Conservation (phyloP, 352 stramenopile genomes). For the Globisporangium acanthophoron region DNA sequence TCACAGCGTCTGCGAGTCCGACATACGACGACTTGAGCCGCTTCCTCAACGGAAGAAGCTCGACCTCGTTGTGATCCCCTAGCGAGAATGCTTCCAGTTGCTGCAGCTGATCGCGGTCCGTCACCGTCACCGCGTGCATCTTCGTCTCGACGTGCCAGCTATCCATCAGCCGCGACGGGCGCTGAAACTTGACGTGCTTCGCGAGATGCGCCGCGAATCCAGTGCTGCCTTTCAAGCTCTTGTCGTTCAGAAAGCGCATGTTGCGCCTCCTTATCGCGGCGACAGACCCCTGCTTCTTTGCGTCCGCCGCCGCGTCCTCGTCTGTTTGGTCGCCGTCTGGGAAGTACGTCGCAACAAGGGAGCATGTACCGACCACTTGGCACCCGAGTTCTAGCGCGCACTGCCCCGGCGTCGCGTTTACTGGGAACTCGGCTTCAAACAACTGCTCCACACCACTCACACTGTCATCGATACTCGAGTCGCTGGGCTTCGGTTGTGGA, state of each 20-base stretch:
- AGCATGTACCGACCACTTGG: constrained; percentile 67
- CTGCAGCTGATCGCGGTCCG: constrained; percentile 24
- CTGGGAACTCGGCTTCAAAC: constrained; percentile 66
- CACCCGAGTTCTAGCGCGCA: constrained; percentile 59
- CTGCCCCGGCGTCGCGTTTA: constrained; percentile 61
- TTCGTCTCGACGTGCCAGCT: constrained; percentile 72
- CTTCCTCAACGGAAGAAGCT: not conserved
- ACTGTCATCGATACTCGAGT: not conserved
- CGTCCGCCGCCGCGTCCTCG: constrained; percentile 8
- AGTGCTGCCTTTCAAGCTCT: constrained; percentile 48
- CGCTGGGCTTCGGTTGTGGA: not conserved
- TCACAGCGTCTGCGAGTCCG: constrained; percentile 7
- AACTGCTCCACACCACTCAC: constrained; percentile 24
- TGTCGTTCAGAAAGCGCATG: constrained; percentile 53
- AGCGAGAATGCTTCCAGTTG: constrained; percentile 54
- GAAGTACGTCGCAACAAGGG: constrained; percentile 32
- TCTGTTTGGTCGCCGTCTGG: constrained; percentile 14
- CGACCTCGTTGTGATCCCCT: constrained; percentile 11
- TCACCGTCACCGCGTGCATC: constrained; percentile 40
- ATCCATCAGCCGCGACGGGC: constrained; percentile 53
- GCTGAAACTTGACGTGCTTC: constrained; percentile 56
- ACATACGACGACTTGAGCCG: not conserved
- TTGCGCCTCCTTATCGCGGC: constrained; percentile 22
- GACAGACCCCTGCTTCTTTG: constrained; percentile 8
- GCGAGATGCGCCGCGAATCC: constrained; percentile 69